Evolutionary conservation across 192 early-diverging fungal species (phyloP).

Genomic region (Backusella westeae): DNA sequence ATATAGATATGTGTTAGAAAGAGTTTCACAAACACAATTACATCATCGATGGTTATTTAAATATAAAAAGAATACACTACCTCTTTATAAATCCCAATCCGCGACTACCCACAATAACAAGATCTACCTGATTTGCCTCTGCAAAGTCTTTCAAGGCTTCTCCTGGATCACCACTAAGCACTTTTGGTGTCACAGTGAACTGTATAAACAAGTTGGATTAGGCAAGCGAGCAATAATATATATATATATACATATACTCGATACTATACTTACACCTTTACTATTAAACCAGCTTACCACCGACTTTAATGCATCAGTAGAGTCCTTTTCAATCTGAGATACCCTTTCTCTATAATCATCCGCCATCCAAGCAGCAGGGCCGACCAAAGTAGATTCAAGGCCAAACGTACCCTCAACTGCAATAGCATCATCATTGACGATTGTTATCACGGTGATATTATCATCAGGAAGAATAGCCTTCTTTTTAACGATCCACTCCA

Average conservation of each 20-base stretch:
- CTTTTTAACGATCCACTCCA: constrained; percentile 20
- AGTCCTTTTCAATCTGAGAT: constrained; percentile 20
- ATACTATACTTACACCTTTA: constrained; percentile 20
- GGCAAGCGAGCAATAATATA: neutral
- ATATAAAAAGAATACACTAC: neutral
- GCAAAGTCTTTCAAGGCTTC: constrained; percentile 16
- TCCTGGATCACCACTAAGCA: constrained; percentile 16
- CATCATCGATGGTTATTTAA: neutral
- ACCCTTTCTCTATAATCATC: constrained; percentile 19
- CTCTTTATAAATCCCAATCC: constrained; percentile 27
- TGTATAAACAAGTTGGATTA: neutral
- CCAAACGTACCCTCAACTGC: constrained; percentile 20
- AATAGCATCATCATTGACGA: constrained; percentile 24
- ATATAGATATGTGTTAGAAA: neutral
- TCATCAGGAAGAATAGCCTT: constrained; percentile 15
- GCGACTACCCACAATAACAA: constrained; percentile 24
- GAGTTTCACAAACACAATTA: neutral
- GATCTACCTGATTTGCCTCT: constrained; percentile 10
- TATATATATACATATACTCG: neutral
- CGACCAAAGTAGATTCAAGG: constrained; percentile 11
- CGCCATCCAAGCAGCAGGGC: constrained; percentile 14
- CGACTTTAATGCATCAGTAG: constrained; percentile 11
- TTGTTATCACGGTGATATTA: constrained; percentile 6
- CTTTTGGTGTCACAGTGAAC: constrained; percentile 11
- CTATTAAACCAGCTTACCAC: constrained; percentile 12